Evolutionary conservation across 768 basidiomycete genomes (phyloP), one percentile per base, ranked within the genome.

Genomic region (Hemileccinum impolitum): DNA sequence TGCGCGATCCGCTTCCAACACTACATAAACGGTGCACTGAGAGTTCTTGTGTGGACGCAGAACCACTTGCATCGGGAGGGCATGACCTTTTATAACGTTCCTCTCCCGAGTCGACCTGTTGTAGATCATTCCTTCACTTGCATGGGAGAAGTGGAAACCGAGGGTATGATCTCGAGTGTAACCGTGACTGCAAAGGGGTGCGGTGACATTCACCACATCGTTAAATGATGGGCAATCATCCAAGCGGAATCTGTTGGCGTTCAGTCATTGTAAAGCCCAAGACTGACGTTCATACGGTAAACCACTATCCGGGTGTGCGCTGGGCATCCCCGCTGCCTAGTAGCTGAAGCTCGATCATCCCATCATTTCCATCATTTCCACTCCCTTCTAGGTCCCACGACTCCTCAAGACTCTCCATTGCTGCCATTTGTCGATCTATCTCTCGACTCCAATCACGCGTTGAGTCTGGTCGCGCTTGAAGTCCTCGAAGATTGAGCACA

Each of bases 401-500:
- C 10, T 17, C 18, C 10, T 44, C 43, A 18, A 18, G 34, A n/a
- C 21, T 14, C 28, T 6, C 25, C 17, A 45, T 28, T 2, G 10
- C 44, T 14, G 44, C 44, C 35, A 37, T 26, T 37, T 45, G 44
- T 4, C 44, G 44, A 18, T 44, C 44, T 28, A 45, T 18, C 35
- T 37, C 44, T 11, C 35, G 25, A 31, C 30, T 45, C 44, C 35
- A 45, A 37, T 65, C 45, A 39, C 34, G 38, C 3, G 46, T 60
- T 25, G 50, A 37, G 30, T 57, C 43, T 0, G 39, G 41, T 1
- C 5, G 43, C 17, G 21, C 14, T 18, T 39, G 48, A 3, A 59
- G 54, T 53, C 34, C 23, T 12, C 48, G 50, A 14, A 57, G 56
- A 46, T 57, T 64, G 50, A 57, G 50, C 32, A 55, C 59, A 45